Evolutionary conservation across 2,329 filamentous ascomycete genomes (phyloP).

Genomic region (Colletotrichum sp.): DNA sequence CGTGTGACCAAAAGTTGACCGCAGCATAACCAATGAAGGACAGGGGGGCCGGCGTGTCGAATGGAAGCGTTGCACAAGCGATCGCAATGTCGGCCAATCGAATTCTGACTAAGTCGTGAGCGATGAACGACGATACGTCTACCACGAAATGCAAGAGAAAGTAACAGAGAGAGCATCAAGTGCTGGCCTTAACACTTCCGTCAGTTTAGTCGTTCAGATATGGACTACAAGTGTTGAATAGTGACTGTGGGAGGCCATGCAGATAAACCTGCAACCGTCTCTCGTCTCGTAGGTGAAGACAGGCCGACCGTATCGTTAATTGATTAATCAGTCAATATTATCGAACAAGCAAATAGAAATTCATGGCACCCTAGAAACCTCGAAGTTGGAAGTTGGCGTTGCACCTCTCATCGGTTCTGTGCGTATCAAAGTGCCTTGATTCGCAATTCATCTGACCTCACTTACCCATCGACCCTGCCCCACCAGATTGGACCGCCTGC

Average conservation of each 20-base stretch:
- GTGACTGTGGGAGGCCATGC: background rate
- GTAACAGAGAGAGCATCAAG: background rate
- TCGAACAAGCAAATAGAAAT: background rate
- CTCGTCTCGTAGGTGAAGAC: background rate
- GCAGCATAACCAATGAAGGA: background rate
- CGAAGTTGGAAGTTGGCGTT: background rate
- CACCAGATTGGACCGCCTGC: conserved; percentile 15
- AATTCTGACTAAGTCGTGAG: background rate
- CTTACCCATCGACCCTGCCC: conserved; percentile 16
- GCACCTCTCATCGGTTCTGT: background rate
- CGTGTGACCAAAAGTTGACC: background rate
- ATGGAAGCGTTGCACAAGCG: background rate
- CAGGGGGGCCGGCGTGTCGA: background rate
- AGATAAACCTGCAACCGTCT: background rate
- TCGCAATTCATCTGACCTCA: conserved; percentile 19
- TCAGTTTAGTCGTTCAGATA: background rate
- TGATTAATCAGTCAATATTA: background rate
- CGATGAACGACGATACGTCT: background rate
- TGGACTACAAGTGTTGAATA: background rate
- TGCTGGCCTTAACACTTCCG: background rate
- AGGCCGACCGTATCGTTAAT: background rate
- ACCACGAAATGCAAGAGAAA: background rate
- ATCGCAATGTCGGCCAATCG: background rate
- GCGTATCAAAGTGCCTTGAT: background rate
- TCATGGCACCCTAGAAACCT: background rate